A percentile compares a stretch with the other conserved stretches of the same genome.
phyloP scores from a whole-genome alignment of 257 asterid species.

The Anisodus acutangulus region DNA sequence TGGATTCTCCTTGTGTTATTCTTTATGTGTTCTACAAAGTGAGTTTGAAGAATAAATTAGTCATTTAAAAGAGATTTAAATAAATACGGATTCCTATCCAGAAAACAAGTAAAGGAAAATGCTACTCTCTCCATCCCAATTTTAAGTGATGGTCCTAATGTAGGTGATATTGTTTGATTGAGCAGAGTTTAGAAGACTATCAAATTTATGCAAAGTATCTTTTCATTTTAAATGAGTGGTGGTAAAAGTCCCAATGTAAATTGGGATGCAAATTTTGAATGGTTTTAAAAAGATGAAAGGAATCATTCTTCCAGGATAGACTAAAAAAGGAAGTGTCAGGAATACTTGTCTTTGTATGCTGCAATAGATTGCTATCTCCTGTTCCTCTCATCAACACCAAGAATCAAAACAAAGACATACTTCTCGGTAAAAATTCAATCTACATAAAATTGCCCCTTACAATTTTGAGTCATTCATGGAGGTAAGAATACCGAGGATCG shows the following conservation, averaged over 20 bases:
- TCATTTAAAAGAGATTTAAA: background rate
- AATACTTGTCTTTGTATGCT: background rate
- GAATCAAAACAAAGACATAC: background rate
- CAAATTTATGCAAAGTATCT: background rate
- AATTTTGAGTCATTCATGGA: background rate
- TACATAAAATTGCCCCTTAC: background rate
- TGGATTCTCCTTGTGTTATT: background rate
- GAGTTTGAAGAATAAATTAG: background rate
- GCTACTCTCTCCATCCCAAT: background rate
- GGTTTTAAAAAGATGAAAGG: background rate
- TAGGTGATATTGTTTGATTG: background rate
- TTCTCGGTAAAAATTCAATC: background rate
- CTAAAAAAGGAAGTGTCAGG: background rate
- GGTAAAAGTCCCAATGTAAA: background rate
- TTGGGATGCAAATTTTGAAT: background rate
- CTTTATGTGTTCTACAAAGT: background rate
- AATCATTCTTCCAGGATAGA: background rate
- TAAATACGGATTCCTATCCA: background rate
- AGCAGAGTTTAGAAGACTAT: background rate
- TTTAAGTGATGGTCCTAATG: background rate
- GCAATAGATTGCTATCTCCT: background rate
- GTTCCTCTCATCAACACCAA: background rate
- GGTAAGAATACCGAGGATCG: background rate
- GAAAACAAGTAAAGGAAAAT: conserved; percentile 5
- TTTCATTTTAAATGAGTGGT: background rate